Base-by-base conservation (phyloP, 306 rosid species). In the Amphicarpaea edgeworthii region DNA sequence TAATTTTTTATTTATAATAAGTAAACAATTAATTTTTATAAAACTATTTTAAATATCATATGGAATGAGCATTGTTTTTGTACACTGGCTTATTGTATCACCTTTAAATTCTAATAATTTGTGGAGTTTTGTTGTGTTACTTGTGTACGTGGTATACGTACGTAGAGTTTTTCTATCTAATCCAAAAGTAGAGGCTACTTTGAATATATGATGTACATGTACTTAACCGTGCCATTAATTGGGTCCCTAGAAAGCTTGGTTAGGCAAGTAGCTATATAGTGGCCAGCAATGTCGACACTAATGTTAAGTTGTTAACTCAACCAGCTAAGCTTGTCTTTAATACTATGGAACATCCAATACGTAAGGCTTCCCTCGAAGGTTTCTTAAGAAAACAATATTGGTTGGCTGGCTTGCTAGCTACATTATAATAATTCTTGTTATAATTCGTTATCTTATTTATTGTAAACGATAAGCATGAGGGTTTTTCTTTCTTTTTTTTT, bases 321-420 rank as follows among this genome's bases (percentile, higher is more conserved):
- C 41, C 77, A 72, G 68, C 68, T 72, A 57, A 23, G 55, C 12
- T 34, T 70, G 76, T 70, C 76, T 51, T 19, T 20, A 37, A 71
- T 70, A 12, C 51, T 51, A 32, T 70, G 43, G 10, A 68, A 68
- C 57, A 68, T 26, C 10, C 1, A 28, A n/a, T 16, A 47, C 28
- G 50, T 19, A 70, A 32, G 19, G 41, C 14, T 50, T 34, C 15
- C 47, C 49, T 32, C 51, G 7, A 54, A 38, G 0, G 9, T 55
- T 72, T 53, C 17, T 20, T 15, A 34, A 53, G 28, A 17, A 51
- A 50, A 1, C 16, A n/a, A n/a, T n/a, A 14, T 17, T 70, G 30
- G 5, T 24, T 21, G 42, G 32, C 45, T 41, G 55, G n/a, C 38
- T 15, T 21, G 38, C 59, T 59, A 6, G 34, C 32, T 65, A 42